Evolutionary conservation across 495 filamentous ascomycete genomes (phyloP).

Genomic region (Aspergillus cristatus): DNA sequence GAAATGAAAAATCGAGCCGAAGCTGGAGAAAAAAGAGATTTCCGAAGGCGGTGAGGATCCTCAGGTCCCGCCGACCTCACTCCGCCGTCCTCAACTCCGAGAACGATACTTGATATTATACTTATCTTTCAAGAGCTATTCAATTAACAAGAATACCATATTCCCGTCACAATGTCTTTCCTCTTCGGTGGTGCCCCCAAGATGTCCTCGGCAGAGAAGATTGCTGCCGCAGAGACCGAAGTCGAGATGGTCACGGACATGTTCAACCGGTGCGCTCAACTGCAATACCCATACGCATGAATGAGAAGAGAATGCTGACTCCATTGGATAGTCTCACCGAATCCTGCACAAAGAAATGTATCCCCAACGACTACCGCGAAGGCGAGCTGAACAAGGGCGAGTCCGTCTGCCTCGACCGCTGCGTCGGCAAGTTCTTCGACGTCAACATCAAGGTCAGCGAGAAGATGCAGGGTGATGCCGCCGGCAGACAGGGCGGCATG

Average conservation of each 20-base stretch:
- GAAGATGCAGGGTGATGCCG: slow-evolving; percentile 65
- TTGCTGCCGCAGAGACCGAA: slow-evolving; percentile 87
- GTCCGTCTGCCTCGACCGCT: slow-evolving; percentile 93
- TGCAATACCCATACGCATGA: too few relatives aligned
- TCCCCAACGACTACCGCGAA: slow-evolving; percentile 86
- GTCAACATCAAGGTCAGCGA: slow-evolving; percentile 88
- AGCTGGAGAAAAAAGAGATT: slow-evolving; percentile 5
- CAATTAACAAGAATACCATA: too few relatives aligned
- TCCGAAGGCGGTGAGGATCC: slow-evolving; percentile 10
- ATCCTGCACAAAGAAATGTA: slow-evolving; percentile 87
- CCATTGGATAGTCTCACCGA: slow-evolving; percentile 55
- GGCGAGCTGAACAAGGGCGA: slow-evolving; percentile 96
- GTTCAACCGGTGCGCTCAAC: slow-evolving; percentile 78
- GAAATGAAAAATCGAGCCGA: slow-evolving; percentile 10
- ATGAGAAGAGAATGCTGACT: too few relatives aligned
- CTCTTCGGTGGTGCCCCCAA: slow-evolving; percentile 80
- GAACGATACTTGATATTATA: too few relatives aligned
- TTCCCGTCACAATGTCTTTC: slow-evolving; percentile 91
- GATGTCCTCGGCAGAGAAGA: slow-evolving; percentile 90
- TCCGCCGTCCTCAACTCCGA: too few relatives aligned
- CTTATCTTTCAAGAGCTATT: too few relatives aligned
- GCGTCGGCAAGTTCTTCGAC: slow-evolving; percentile 95
- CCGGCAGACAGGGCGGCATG: slow-evolving; percentile 36
- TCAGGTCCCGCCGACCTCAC: slow-evolving; percentile 5
- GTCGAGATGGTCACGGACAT: slow-evolving; percentile 89